Evolutionary conservation across 2,329 filamentous ascomycete species (phyloP), one percentile per base, ranked within the genome.

Genomic region (Cladophialophora bantiana): DNA sequence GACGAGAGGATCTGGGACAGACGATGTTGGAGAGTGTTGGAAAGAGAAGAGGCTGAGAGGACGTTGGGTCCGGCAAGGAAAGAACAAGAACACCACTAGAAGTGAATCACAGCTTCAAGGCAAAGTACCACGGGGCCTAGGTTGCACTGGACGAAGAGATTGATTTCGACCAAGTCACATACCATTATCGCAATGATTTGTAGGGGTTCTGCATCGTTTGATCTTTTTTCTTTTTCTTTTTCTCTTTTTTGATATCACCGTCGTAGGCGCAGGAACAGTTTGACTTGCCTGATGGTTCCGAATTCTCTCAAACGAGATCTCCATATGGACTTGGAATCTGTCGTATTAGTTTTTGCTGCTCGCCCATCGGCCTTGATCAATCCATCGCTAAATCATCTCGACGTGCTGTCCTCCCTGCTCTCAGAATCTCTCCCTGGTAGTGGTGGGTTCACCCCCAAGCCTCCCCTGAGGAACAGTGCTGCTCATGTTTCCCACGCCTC

Each of bases 401-500:
- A 13, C 7, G 15, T 7, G 45, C 20, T 10, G 26, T 50, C 48
- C 18, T 26, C 36, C 35, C 26, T 50, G 45, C 4, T 12, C 42
- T 66, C 60, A 69, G 42, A 62, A 67, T 57, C 61, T 57, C 35
- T 67, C 56, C 26, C 38, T 62, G 20, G 67, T 10, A 34, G 53
- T 53, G 15, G 26, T 50, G 45, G 67, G 62, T 45, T 67, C 62
- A 38, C 62, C 59, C 56, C 62, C 65, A n/a, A 63, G 56, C 31
- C 59, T 38, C 15, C 36, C 26, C 32, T 66, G 50, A 31, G 65
- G 62, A 9, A 65, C 59, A 38, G 18, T 20, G 40, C 65, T 66
- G 18, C 58, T 59, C 65, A 70, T 56, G 26, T 68, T 70, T n/a
- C 68, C 68, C 1, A 68, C 68, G n/a, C 36, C 53, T 57, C 68